These are phyloP conservation scores for Phytophthora syringae DNA, from an alignment of 352 stramenopile genomes.

Conservation along the genomic window DNA sequence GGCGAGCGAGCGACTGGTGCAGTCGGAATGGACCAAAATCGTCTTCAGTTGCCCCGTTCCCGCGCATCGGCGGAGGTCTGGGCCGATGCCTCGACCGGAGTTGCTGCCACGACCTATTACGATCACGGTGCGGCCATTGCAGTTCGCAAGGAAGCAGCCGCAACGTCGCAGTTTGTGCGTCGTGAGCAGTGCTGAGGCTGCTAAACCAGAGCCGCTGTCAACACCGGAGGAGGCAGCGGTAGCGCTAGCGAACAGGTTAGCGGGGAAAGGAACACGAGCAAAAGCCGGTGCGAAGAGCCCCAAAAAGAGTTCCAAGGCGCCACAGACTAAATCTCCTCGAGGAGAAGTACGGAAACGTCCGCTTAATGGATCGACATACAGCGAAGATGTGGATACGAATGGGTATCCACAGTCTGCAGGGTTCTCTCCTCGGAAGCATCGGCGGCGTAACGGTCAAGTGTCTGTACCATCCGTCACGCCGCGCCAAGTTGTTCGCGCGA, in stretches of 20 bases:
- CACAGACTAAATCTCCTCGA: slow-evolving; percentile 36
- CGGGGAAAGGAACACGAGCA: slow-evolving; percentile 26
- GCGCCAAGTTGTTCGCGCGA: slow-evolving; percentile 36
- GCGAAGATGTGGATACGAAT: slow-evolving; percentile 18
- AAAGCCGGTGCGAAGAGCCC: slow-evolving; percentile 28
- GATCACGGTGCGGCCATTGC: slow-evolving; percentile 63
- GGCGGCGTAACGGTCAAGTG: slow-evolving; percentile 39
- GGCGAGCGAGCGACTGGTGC: slow-evolving; percentile 42
- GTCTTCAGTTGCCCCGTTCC: slow-evolving; percentile 58
- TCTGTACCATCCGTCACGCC: slow-evolving; percentile 33
- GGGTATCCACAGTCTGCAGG: slow-evolving; percentile 11
- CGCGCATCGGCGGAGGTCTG: slow-evolving; percentile 38
- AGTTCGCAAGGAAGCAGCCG: slow-evolving; percentile 42
- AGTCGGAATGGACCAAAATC: slow-evolving; percentile 87
- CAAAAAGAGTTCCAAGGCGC: slow-evolving; percentile 31
- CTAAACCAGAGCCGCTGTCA: slow-evolving; percentile 17
- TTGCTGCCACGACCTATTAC: slow-evolving; percentile 63
- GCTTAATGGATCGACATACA: slow-evolving; percentile 16
- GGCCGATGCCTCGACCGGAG: slow-evolving; percentile 46
- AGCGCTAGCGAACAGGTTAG: slow-evolving; percentile 25
- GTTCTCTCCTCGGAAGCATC: slow-evolving; percentile 52
- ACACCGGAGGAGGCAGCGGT: slow-evolving; percentile 21
- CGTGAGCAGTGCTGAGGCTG: slow-evolving; percentile 11
- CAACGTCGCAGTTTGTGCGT: slow-evolving; percentile 30
- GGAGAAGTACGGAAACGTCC: slow-evolving; percentile 31